These are phyloP conservation scores for Megacollybia platyphylla DNA, from an alignment of 1,284 basidiomycete genomes.

Conservation along the genomic window DNA sequence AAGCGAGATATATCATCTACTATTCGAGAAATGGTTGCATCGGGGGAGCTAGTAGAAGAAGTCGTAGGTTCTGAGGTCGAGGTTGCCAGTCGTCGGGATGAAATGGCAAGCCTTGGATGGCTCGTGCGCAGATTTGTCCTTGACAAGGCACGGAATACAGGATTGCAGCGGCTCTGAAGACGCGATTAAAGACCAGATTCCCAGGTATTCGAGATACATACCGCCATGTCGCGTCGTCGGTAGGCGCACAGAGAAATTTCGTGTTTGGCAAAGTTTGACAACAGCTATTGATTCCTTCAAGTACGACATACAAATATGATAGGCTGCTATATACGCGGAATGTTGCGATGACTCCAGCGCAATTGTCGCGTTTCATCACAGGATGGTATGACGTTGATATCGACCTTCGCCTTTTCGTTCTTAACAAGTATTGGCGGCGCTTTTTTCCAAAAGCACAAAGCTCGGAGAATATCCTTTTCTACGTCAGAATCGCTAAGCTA, in stretches of 20 bases:
- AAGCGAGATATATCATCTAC: constrained; percentile 91
- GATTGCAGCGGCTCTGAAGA: constrained; percentile 33
- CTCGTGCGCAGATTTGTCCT: constrained; percentile 24
- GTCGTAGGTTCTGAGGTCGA: constrained; percentile 29
- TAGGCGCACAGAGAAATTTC: constrained; percentile 2
- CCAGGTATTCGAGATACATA: constrained; percentile 2
- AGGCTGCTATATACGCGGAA: too few relatives aligned
- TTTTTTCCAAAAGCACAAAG: constrained; percentile 22
- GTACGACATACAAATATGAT: too few relatives aligned
- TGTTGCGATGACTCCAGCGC: too few relatives aligned
- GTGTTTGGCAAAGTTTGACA: neutral
- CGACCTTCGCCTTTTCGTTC: too few relatives aligned
- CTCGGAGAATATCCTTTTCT: constrained; percentile 25
- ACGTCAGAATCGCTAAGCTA: neutral
- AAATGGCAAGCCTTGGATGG: constrained; percentile 18
- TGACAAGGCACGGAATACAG: constrained; percentile 30
- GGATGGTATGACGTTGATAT: too few relatives aligned
- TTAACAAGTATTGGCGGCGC: neutral
- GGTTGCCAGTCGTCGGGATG: constrained; percentile 32
- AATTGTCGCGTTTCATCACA: too few relatives aligned
- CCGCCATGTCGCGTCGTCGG: constrained; percentile 7
- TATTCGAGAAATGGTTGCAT: constrained; percentile 71
- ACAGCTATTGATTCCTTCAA: too few relatives aligned
- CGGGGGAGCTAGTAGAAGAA: constrained; percentile 23
- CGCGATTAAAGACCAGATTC: neutral